Percentiles rank a stretch among this genome's conserved stretches.
Evolutionary conservation across 441 rosid species (phyloP).

Genomic region (Erodium trifolium): DNA sequence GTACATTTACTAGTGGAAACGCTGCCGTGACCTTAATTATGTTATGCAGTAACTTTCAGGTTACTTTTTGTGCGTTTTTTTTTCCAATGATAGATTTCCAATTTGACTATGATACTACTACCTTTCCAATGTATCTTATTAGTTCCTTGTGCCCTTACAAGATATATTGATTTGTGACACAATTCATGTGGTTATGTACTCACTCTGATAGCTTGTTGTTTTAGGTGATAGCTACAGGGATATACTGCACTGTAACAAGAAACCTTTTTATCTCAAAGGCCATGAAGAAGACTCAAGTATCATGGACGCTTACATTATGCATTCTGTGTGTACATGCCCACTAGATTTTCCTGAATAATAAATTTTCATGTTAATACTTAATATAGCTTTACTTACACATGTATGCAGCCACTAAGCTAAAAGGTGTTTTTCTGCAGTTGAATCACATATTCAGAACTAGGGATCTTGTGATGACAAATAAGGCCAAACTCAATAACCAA

Average conservation of each 20-base stretch:
- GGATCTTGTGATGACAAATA: conserved; percentile 72
- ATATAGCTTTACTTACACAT: conserved; percentile 10
- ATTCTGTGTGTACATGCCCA: conserved; percentile 47
- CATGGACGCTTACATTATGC: conserved; percentile 82
- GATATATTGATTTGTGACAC: background rate
- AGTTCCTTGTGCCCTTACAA: background rate
- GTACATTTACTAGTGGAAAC: background rate
- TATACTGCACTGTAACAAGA: conserved; percentile 76
- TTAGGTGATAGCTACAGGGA: conserved; percentile 76
- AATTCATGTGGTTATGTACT: conserved; percentile 19
- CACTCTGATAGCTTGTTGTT: conserved; percentile 15
- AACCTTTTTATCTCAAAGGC: conserved; percentile 72
- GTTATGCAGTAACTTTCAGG: background rate
- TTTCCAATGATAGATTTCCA: background rate
- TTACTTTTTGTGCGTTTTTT: background rate
- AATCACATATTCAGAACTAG: conserved; percentile 75
- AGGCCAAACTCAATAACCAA: conserved; percentile 57
- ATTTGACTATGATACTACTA: background rate
- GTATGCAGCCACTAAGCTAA: conserved; percentile 17
- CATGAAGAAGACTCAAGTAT: conserved; percentile 64
- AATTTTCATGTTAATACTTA: background rate
- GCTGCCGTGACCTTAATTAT: background rate
- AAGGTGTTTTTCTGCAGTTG: conserved; percentile 49
- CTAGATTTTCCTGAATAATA: background rate
- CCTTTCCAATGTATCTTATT: background rate